phyloP scores from a whole-genome alignment of 495 filamentous ascomycete species.

The Elasticomyces elasticus region DNA sequence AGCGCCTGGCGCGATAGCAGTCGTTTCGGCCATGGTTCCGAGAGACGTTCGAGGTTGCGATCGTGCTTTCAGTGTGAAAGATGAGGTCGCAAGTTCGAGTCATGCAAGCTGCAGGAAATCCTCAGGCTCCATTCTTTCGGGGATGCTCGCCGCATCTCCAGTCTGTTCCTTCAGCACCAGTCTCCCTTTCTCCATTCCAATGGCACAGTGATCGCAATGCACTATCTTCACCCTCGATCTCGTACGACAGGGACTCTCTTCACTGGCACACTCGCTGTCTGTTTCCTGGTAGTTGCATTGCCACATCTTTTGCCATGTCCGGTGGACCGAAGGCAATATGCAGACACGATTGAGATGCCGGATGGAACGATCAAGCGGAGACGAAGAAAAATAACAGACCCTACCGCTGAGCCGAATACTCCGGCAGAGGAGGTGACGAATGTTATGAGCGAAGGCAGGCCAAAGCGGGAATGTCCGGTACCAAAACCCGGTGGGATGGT shows the following conservation, averaged over 20 bases:
- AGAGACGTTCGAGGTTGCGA: background rate
- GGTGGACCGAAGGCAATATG: conserved; percentile 48
- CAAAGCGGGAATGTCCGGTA: conserved; percentile 57
- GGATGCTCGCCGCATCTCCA: no score
- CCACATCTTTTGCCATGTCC: conserved; percentile 94
- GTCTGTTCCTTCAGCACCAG: no score
- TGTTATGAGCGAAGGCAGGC: conserved; percentile 4
- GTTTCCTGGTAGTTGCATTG: conserved; percentile 81
- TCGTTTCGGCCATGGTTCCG: conserved; percentile 7
- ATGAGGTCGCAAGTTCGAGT: background rate
- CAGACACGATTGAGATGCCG: conserved; percentile 61
- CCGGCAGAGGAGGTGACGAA: conserved; percentile 10
- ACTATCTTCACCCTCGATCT: conserved; percentile 81
- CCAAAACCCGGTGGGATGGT: conserved; percentile 71
- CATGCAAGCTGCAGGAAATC: no score
- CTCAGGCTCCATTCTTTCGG: no score
- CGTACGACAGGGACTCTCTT: conserved; percentile 86
- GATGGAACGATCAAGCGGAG: conserved; percentile 39
- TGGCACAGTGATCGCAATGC: conserved; percentile 7
- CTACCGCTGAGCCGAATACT: conserved; percentile 26
- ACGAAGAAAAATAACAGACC: conserved; percentile 23
- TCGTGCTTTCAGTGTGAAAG: background rate
- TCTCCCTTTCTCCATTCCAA: background rate
- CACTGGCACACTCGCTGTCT: conserved; percentile 81
- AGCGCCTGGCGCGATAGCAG: background rate